Evolutionary conservation across 1,284 basidiomycete species (phyloP).

Genomic region (Coniferiporia weirii): DNA sequence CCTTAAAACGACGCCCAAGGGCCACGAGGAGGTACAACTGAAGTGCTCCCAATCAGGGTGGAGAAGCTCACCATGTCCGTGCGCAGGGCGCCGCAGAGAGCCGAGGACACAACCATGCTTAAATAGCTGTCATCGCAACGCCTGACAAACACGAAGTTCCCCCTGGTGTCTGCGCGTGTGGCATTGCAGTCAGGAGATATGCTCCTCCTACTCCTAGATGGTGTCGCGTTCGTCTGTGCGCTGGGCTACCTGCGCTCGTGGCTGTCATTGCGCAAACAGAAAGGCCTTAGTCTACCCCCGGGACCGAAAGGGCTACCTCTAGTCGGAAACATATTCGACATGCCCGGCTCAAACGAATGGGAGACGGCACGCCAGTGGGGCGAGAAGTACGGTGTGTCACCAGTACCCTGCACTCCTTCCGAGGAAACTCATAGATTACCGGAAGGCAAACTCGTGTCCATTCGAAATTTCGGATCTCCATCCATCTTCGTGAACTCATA

Average conservation of each 20-base stretch:
- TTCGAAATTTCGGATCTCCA: constrained; percentile 20
- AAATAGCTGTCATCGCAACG: too few relatives aligned
- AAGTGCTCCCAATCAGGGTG: too few relatives aligned
- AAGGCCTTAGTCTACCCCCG: not conserved
- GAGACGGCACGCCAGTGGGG: constrained; percentile 18
- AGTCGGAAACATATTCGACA: constrained; percentile 19
- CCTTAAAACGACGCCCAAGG: too few relatives aligned
- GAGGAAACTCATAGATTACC: not conserved
- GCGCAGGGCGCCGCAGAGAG: too few relatives aligned
- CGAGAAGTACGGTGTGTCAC: constrained; percentile 18
- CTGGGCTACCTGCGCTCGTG: not conserved
- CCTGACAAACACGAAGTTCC: constrained; percentile 20
- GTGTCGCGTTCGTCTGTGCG: not conserved
- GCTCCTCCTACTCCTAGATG: not conserved
- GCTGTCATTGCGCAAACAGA: not conserved
- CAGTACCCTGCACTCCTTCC: not conserved
- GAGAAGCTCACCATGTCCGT: too few relatives aligned
- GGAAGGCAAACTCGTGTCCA: constrained; percentile 21
- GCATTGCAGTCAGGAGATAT: too few relatives aligned
- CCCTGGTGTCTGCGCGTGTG: too few relatives aligned
- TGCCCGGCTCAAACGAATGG: constrained; percentile 17
- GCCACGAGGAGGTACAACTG: too few relatives aligned
- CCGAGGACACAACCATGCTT: too few relatives aligned
- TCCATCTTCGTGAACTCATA: constrained; percentile 22
- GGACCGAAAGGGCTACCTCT: constrained; percentile 19